These are phyloP conservation scores for Coemansia umbellata DNA, from an alignment of 192 early-diverging fungal genomes.

Conservation along the genomic window DNA sequence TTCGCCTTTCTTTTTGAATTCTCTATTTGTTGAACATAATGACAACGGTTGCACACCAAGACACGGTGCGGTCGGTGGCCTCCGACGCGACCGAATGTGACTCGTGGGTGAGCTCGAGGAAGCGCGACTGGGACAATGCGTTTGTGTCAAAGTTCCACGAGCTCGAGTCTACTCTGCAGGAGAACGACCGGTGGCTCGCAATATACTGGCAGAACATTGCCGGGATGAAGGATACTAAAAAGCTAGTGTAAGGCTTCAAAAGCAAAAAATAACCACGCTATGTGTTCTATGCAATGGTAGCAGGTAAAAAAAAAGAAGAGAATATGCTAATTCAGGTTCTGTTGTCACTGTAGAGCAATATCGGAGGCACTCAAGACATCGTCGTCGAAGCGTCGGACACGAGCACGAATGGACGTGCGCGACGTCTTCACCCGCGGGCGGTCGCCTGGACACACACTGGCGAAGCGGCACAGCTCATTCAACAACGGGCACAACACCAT, in stretches of 20 bases:
- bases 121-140: slow-evolving; percentile 52
- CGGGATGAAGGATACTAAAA: slow-evolving; percentile 28
- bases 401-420: slow-evolving; percentile 42
- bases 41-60: slow-evolving; percentile 10
- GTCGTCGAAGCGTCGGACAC: slow-evolving; percentile 32
- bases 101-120: slow-evolving; percentile 36
- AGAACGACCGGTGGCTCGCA: slow-evolving; percentile 49
- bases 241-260: too few species aligned
- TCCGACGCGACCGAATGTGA: slow-evolving; percentile 7
- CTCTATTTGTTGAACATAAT: not conserved
- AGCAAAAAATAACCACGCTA: not conserved
- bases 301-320: too few species aligned
- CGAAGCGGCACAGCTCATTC: slow-evolving; percentile 13
- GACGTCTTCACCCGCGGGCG: slow-evolving; percentile 37
- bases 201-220: slow-evolving; percentile 44
- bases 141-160: slow-evolving; percentile 43
- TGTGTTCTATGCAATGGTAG: not conserved
- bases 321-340: not conserved
- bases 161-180: slow-evolving; percentile 45
- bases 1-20: slow-evolving; percentile 4
- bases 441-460: slow-evolving; percentile 19
- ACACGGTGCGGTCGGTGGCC: slow-evolving; percentile 16
- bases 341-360: slow-evolving; percentile 21
- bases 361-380: slow-evolving; percentile 47
- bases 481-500: slow-evolving; percentile 29